Conservation (phyloP, 441 rosid genomes). For the Daphne laureola region DNA sequence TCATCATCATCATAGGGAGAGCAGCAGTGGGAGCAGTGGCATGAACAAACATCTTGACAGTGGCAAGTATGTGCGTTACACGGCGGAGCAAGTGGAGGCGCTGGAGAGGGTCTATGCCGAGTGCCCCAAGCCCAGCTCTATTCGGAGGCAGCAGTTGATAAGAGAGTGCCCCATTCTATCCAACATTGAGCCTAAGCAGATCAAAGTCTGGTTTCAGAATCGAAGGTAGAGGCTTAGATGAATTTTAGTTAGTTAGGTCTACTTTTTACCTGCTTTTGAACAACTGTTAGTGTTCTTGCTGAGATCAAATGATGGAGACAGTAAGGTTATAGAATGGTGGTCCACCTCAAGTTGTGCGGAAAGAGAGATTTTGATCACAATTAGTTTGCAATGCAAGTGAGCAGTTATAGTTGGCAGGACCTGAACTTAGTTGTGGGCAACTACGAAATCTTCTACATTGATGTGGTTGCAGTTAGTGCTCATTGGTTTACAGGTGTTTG, state of each 20-base stretch:
- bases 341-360: neutral
- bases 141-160: slow-evolving; percentile 86
- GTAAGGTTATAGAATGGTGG: neutral
- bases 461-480: neutral
- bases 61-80: slow-evolving; percentile 96
- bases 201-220: slow-evolving; percentile 98
- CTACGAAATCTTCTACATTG: neutral
- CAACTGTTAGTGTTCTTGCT: slow-evolving; percentile 2
- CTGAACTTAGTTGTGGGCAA: neutral
- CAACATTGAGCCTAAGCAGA: slow-evolving; percentile 96
- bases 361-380: neutral
- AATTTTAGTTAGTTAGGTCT: neutral
- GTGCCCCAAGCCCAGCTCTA: slow-evolving; percentile 97
- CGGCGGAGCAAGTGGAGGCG: slow-evolving; percentile 98
- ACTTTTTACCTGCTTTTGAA: neutral
- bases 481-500: slow-evolving; percentile 5
- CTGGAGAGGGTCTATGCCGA: slow-evolving; percentile 93
- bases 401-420: neutral
- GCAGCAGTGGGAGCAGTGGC: slow-evolving; percentile 70
- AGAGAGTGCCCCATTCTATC: slow-evolving; percentile 90
- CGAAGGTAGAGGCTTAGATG: slow-evolving; percentile 46
- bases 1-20: slow-evolving; percentile 65
- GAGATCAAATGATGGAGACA: neutral
- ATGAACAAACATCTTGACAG: slow-evolving; percentile 67
- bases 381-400: neutral